Evolutionary conservation across 371 early-diverging fungal species (phyloP).

Genomic region (Catenaria anguillulae): DNA sequence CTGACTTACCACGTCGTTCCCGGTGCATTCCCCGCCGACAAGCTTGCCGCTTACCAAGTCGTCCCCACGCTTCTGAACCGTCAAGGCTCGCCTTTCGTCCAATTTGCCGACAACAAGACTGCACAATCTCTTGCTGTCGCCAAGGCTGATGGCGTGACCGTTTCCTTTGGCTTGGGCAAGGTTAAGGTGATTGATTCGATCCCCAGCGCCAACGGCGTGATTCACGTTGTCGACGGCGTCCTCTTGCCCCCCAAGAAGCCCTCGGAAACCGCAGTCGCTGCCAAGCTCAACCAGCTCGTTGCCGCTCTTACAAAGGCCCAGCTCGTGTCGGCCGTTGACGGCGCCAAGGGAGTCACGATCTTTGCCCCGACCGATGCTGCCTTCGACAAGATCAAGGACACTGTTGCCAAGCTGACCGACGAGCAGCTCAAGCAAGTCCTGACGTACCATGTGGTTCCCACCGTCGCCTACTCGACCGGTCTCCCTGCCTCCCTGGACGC

Average conservation of each 20-base stretch:
- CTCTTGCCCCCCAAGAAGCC: background rate
- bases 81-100: background rate
- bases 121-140: background rate
- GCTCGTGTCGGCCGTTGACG: constrained; percentile 20
- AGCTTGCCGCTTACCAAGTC: background rate
- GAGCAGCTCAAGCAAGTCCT: constrained; percentile 13
- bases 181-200: background rate
- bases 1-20: background rate
- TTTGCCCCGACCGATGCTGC: constrained; percentile 3
- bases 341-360: constrained; percentile 5
- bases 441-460: constrained; percentile 21
- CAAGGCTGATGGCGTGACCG: background rate
- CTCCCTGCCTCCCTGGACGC: constrained; percentile 13
- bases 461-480: constrained; percentile 23
- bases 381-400: constrained; percentile 5
- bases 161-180: background rate
- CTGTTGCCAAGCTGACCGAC: background rate
- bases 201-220: background rate
- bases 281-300: constrained; percentile 1
- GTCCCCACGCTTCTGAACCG: background rate
- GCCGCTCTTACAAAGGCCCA: background rate
- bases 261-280: background rate
- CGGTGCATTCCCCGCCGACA: background rate
- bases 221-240: background rate
- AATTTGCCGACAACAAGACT: background rate